Evolutionary conservation across 495 filamentous ascomycete genomes (phyloP).

Genomic region (Lentithecium fluviatile): DNA sequence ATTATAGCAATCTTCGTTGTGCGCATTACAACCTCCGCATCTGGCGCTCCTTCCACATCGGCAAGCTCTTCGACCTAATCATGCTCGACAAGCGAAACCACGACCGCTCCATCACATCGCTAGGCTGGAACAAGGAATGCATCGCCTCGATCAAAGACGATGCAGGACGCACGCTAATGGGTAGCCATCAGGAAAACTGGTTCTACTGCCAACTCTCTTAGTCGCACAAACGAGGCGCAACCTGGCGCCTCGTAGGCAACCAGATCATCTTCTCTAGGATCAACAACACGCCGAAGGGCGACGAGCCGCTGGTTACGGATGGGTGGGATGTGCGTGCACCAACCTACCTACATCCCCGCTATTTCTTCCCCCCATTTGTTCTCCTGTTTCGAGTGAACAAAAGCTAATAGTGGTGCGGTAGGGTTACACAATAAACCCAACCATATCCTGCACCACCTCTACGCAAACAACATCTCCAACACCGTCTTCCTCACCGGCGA

Average conservation of each 20-base stretch:
- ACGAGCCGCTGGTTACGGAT: constrained; percentile 16
- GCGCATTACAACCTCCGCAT: constrained; percentile 69
- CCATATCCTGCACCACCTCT: constrained; percentile 59
- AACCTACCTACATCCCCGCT: no score
- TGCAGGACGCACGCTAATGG: constrained; percentile 61
- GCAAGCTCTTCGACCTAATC: constrained; percentile 62
- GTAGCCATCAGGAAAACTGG: constrained; percentile 64
- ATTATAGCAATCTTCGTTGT: no score
- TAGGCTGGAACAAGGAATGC: constrained; percentile 57
- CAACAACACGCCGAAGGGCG: constrained; percentile 14
- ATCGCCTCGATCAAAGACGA: constrained; percentile 56
- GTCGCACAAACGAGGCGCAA: constrained; percentile 53
- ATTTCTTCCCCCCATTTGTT: no score
- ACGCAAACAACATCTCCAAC: constrained; percentile 62
- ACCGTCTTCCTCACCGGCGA: constrained; percentile 67
- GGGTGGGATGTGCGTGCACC: constrained; percentile 30
- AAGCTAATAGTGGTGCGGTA: constrained; percentile 62
- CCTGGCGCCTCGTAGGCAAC: constrained; percentile 65
- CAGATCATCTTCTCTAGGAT: constrained; percentile 64
- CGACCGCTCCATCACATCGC: constrained; percentile 55
- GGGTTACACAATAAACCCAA: constrained; percentile 64
- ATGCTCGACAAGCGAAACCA: constrained; percentile 70
- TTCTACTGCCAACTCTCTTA: constrained; percentile 59
- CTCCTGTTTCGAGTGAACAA: constrained; percentile 51
- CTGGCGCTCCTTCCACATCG: constrained; percentile 65